Base-by-base conservation (phyloP, 2,329 filamentous ascomycete species). In the Nannizzia gypsea region DNA sequence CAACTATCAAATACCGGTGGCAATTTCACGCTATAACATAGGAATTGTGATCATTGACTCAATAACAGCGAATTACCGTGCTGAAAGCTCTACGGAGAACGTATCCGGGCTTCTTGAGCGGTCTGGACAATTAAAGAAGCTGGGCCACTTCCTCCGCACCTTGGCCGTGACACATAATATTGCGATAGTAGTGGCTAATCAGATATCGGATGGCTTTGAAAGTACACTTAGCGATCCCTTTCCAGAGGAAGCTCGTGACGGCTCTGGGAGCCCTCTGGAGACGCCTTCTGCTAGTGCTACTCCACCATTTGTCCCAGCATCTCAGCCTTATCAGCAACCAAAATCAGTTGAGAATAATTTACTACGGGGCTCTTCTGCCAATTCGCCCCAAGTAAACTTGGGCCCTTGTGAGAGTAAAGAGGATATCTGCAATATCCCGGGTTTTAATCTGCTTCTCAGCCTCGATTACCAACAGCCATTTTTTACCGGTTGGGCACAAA, bases 401-500 rank as follows among this genome's bases (percentile, higher is more conserved):
- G 50, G 15, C 3, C 6, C 13, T 34, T 28, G 6, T 1, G 50
- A 36, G 24, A 15, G 26, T n/a, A n/a, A 52, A 8, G 31, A 57
- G 9, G 57, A 60, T 68, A 67, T 63, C 63, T 70, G 64, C 67
- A 70, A 22, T 65, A 62, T 73, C 42, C 67, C 71, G 1, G 66
- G 67, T 15, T 70, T 71, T 17, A 71, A 69, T 46, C 79, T 83
- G 11, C 83, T 85, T 0, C 78, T 96, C 40, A 81, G 83, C 34
- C 81, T 96, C 6, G 86, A 95, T 66, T 88, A 96, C 72, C 92
- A 97, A 73, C 90, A 96, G 71, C 83, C 88, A 48, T 96, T 91
- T 83, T 95, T 96, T 74, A 95, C 91, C 3, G 91, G 93, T 64
- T 96, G 93, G 92, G 90, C 92, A 22, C 89, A 95, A 71, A 67